These are phyloP conservation scores for Pseudohyphozyma bogoriensis DNA, from an alignment of 768 basidiomycete species.

Conservation along the genomic window DNA sequence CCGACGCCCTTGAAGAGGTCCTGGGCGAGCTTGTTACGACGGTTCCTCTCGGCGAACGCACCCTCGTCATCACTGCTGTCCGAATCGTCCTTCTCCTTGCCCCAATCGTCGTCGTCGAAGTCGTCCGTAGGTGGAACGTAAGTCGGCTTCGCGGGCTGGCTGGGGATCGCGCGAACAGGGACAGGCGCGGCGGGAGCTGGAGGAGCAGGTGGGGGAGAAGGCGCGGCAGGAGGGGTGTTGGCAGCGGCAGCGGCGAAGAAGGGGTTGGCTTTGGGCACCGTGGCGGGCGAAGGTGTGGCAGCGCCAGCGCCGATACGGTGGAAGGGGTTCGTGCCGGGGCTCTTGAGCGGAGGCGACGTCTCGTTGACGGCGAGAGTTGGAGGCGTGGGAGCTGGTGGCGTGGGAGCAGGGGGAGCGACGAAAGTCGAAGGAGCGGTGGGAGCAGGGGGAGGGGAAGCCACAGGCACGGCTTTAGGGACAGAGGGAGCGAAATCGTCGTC, in stretches of 20 bases:
- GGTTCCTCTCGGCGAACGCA: too few species aligned
- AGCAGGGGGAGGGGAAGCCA: slow-evolving; percentile 34
- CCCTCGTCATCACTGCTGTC: too few species aligned
- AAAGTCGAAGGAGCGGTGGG: slow-evolving; percentile 23
- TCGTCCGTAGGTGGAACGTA: too few species aligned
- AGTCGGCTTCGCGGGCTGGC: too few species aligned
- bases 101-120: too few species aligned
- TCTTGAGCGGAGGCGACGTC: slow-evolving; percentile 42
- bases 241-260: slow-evolving; percentile 36
- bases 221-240: slow-evolving; percentile 36
- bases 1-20: slow-evolving; percentile 71
- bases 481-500: slow-evolving; percentile 33
- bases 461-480: slow-evolving; percentile 16
- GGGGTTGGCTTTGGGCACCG: slow-evolving; percentile 36
- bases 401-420: slow-evolving; percentile 39
- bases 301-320: slow-evolving; percentile 52
- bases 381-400: slow-evolving; percentile 32
- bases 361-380: slow-evolving; percentile 33
- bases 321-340: slow-evolving; percentile 66
- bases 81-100: slow-evolving; percentile 9
- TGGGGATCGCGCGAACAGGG: not conserved
- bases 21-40: slow-evolving; percentile 16
- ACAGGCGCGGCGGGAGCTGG: slow-evolving; percentile 50
- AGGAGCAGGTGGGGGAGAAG: slow-evolving; percentile 44
- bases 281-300: slow-evolving; percentile 33